A percentile compares a stretch with the other conserved stretches of the same genome.
Conservation (phyloP, 208 protist species). For the Crithidia acanthocephali region DNA sequence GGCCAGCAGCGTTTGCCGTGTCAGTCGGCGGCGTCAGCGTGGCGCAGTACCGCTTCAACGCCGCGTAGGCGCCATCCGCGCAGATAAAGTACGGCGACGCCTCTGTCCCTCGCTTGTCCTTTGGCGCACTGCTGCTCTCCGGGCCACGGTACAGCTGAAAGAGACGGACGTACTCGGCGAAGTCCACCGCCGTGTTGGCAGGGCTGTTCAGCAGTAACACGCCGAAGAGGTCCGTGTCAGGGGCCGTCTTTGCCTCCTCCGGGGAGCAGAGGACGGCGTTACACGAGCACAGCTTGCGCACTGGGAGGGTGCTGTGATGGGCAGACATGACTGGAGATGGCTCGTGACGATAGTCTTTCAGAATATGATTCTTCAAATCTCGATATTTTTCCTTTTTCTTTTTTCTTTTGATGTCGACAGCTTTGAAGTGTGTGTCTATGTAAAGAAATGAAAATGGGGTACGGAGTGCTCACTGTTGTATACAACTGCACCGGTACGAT, state of each 20-base stretch:
- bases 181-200: conserved; percentile 46
- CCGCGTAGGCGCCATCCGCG: conserved; percentile 65
- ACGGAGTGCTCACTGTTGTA: too few species aligned
- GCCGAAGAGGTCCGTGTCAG: conserved; percentile 40
- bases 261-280: conserved; percentile 25
- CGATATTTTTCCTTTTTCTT: too few species aligned
- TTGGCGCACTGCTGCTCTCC: neutral
- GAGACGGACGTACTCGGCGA: conserved; percentile 59
- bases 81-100: conserved; percentile 68
- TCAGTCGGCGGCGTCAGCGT: neutral
- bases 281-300: conserved; percentile 43
- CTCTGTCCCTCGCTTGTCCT: neutral
- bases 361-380: too few species aligned
- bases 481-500: too few species aligned
- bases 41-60: conserved; percentile 45
- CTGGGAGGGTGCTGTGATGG: neutral
- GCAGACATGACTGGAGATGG: neutral
- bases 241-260: conserved; percentile 12
- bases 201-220: conserved; percentile 81
- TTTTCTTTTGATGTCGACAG: too few species aligned
- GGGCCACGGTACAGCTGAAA: conserved; percentile 33
- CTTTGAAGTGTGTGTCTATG: too few species aligned
- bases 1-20: too few species aligned
- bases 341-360: too few species aligned
- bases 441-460: too few species aligned